Base-by-base conservation (phyloP, 805 yeast species). In the Candida loeiensis region DNA sequence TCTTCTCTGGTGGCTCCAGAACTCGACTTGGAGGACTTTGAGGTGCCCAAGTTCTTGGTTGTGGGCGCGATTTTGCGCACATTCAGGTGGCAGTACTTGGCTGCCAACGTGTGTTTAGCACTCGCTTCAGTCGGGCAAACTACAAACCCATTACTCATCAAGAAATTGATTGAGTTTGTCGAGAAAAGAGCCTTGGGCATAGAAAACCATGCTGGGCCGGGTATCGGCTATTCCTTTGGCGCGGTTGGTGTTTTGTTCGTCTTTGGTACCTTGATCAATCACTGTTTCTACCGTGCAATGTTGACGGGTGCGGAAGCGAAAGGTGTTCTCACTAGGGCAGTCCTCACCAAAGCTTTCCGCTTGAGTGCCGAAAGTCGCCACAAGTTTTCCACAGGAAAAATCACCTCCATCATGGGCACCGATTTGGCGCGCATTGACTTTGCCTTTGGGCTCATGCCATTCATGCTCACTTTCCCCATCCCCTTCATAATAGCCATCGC, bases 201-300 rank as follows among this genome's bases (percentile, higher is more conserved):
- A 12, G 60, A 55, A 69, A 82, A 12, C 49, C 72, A 2, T 67
- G 68, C 39, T 8, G 73, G 72, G 5, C 47, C 47, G 21, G 73
- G 73, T 20, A 53, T 68, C 16, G 74, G 74, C 9, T 67, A 66
- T 46, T 61, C 73, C 3, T 45, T 69, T 34, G 73, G 73, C 2
- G 48, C 66, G 4, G 53, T 66, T 2, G 15, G 54, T 11, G 29
- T 66, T 34, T 56, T 66, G n/a, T 45, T 63, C n/a, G 20, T 47
- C 27, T 27, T 32, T 8, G 59, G 60, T 22, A 45, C 56, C 19
- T 49, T 56, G n/a, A 48, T 50, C 36, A 56, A 56, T 44, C 61
- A 56, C 40, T 47, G 49, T 16, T 56, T 56, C 42, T 50, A 53
- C 34, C 45, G 45, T 33, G 42, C 60, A 28, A 56, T 56, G 60